Conservation (phyloP, 2,329 filamentous ascomycete species). For the Xylariaceae sp. region DNA sequence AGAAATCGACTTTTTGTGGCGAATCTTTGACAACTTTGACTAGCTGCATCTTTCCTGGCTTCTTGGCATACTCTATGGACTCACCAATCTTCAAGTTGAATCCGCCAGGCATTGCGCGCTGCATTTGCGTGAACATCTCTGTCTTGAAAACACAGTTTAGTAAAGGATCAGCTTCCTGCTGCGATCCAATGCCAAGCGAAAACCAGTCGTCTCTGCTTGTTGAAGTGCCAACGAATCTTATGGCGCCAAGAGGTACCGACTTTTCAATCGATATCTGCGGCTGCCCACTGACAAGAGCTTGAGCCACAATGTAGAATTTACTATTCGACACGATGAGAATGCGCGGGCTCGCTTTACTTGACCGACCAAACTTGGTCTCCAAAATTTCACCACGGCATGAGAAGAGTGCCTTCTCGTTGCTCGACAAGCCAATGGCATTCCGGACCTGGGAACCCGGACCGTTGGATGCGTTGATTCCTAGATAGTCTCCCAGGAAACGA, state of each 20-base stretch:
- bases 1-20: constrained; percentile 70
- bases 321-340: constrained; percentile 79
- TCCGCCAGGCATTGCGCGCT: constrained; percentile 71
- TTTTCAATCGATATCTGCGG: constrained; percentile 77
- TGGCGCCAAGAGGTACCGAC: constrained; percentile 76
- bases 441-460: constrained; percentile 81
- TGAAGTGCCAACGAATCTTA: constrained; percentile 82
- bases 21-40: constrained; percentile 92
- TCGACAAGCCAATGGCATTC: constrained; percentile 64
- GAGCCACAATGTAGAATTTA: constrained; percentile 85
- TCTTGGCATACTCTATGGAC: constrained; percentile 92
- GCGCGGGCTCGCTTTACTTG: constrained; percentile 86
- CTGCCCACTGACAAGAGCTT: constrained; percentile 77
- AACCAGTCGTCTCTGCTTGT: constrained; percentile 94
- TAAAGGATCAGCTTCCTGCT: constrained; percentile 88
- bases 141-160: constrained; percentile 94
- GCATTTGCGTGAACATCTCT: constrained; percentile 91
- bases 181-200: constrained; percentile 82
- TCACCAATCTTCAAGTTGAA: constrained; percentile 81
- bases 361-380: constrained; percentile 92
- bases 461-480: constrained; percentile 76
- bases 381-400: constrained; percentile 88
- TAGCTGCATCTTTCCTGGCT: constrained; percentile 83
- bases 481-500: constrained; percentile 90
- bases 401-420: constrained; percentile 75